Percentiles rank a stretch among this genome's conserved stretches.
These are phyloP conservation scores for Hemisphaericaspora xylanilytica DNA, from an alignment of 1,139 yeast species.

Conservation along the genomic window DNA sequence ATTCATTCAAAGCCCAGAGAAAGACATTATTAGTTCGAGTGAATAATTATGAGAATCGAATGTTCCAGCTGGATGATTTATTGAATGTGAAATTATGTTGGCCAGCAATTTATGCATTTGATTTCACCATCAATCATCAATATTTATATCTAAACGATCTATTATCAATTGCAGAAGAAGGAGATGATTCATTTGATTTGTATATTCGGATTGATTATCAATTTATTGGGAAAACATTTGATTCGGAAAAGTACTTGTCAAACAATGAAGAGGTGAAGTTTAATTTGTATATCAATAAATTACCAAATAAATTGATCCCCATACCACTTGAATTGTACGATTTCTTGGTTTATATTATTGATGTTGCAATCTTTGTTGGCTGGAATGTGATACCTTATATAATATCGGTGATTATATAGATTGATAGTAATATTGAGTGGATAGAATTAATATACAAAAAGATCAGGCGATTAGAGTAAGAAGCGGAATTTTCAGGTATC, in stretches of 20 bases:
- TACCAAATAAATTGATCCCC: conserved; percentile 33
- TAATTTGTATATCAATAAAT: conserved; percentile 30
- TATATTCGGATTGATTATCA: conserved; percentile 28
- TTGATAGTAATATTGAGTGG: too few relatives aligned
- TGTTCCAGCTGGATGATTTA: conserved; percentile 30
- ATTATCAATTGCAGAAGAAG: background rate
- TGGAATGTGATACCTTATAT: conserved; percentile 11
- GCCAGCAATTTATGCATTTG: conserved; percentile 43
- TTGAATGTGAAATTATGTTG: conserved; percentile 42
- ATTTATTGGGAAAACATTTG: conserved; percentile 27
- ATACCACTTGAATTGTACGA: conserved; percentile 42
- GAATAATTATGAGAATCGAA: conserved; percentile 32
- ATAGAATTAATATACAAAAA: too few relatives aligned
- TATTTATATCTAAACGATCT: conserved; percentile 19
- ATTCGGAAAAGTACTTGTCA: conserved; percentile 13
- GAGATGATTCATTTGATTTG: conserved; percentile 24
- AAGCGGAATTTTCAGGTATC: too few relatives aligned
- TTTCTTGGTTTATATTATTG: conserved; percentile 31
- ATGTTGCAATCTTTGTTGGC: conserved; percentile 25
- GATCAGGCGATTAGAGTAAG: too few relatives aligned
- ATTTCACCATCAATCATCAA: conserved; percentile 24
- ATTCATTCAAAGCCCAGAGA: conserved; percentile 16
- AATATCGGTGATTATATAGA: background rate
- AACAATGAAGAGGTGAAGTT: conserved; percentile 21
- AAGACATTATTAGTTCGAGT: conserved; percentile 28